These are phyloP conservation scores for Eimeria praecox DNA, from an alignment of 169 alveolate species.

Conservation along the genomic window DNA sequence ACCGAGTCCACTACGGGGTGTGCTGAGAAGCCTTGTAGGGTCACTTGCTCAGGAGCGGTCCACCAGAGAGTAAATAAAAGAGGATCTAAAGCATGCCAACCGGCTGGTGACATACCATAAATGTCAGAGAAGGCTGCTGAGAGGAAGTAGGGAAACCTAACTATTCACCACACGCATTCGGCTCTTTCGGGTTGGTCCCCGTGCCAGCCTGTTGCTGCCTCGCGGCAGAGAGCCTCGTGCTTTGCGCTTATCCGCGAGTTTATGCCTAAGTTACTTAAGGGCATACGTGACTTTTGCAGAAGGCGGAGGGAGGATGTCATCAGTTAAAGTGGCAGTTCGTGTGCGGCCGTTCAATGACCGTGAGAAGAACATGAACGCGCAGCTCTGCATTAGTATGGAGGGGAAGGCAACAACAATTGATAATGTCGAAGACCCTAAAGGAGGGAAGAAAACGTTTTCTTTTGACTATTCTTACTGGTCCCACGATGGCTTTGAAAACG, in stretches of 20 bases:
- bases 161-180: neutral
- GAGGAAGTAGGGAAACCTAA: neutral
- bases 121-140: neutral
- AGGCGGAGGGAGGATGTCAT: slow-evolving; percentile 79
- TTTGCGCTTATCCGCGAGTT: neutral
- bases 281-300: neutral
- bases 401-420: slow-evolving; percentile 88
- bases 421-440: slow-evolving; percentile 85
- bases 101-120: neutral
- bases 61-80: neutral
- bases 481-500: slow-evolving; percentile 94
- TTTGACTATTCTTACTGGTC: slow-evolving; percentile 96
- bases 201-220: neutral
- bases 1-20: neutral
- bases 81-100: neutral
- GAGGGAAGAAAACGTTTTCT: slow-evolving; percentile 89
- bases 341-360: slow-evolving; percentile 94
- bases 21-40: neutral
- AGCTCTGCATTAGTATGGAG: slow-evolving; percentile 91
- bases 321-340: slow-evolving; percentile 95
- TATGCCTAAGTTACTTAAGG: neutral
- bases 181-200: neutral
- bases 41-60: neutral
- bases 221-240: neutral
- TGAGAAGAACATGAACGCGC: slow-evolving; percentile 89